Conservation (phyloP, 2,329 filamentous ascomycete genomes). For the Cytospora piceae region DNA sequence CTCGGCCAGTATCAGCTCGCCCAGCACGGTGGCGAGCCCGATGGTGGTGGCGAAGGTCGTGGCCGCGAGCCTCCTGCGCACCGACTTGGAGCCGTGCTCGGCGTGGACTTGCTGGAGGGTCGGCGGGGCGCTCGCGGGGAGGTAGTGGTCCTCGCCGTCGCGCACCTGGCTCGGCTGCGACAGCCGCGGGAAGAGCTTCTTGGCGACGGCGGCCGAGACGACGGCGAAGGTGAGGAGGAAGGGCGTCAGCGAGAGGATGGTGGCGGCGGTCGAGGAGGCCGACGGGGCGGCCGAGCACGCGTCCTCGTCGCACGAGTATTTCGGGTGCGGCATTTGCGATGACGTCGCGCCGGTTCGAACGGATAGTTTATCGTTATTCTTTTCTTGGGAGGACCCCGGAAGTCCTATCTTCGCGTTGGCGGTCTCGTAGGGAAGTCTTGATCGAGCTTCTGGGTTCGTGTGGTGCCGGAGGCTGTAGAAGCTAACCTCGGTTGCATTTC, state of each 20-base stretch:
- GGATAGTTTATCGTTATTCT: neutral
- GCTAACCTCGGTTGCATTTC: constrained; percentile 12
- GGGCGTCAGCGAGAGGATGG: constrained; percentile 65
- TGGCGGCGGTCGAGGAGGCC: constrained; percentile 49
- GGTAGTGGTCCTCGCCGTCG: constrained; percentile 64
- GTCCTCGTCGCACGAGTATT: constrained; percentile 60
- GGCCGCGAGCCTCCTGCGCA: constrained; percentile 57
- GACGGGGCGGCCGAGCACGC: constrained; percentile 55
- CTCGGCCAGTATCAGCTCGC: constrained; percentile 81
- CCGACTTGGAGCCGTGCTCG: constrained; percentile 58
- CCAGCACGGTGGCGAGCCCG: constrained; percentile 75
- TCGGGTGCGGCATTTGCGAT: constrained; percentile 35
- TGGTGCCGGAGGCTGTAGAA: constrained; percentile 20
- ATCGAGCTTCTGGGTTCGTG: constrained; percentile 2
- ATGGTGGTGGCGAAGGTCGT: constrained; percentile 77
- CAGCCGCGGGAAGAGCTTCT: constrained; percentile 74
- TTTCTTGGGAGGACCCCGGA: neutral
- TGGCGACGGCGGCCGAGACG: constrained; percentile 65
- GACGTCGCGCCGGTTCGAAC: neutral
- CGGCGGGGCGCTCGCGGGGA: constrained; percentile 65
- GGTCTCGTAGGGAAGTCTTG: neutral
- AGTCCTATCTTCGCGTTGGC: constrained; percentile 12
- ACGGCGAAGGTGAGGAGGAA: constrained; percentile 72
- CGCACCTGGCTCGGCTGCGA: constrained; percentile 54
- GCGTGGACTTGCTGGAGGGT: constrained; percentile 62